Evolutionary conservation across 2,329 filamentous ascomycete genomes (phyloP), one percentile per base, ranked within the genome.

Genomic region (Westerdykella ornata): DNA sequence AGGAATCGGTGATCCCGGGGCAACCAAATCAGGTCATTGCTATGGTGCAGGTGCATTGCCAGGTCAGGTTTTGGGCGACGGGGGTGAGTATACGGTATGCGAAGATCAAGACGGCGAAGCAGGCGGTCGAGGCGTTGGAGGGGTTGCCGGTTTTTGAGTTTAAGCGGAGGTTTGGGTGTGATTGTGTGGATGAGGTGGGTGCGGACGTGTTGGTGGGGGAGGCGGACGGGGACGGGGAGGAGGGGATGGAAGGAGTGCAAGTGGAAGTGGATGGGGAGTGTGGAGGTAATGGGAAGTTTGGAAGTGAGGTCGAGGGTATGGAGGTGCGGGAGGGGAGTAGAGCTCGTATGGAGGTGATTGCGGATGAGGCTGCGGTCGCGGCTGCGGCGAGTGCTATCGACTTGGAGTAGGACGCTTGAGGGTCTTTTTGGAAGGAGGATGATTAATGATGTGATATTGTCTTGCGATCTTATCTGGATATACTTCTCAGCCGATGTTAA

Each of bases 1-100:
- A 73, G 13, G 59, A 65, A 1, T 70, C 70, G 1, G 68, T 78
- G 51, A 63, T 75, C 2, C 58, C 71, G 51, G 69, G 36, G 46
- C 68, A 39, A 57, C 68, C 31, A 56, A 62, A 37, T 47, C 54
- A 62, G 22, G 76, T 89, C 5, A 70, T 86, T 1, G 84, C 83
- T 5, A 87, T 79, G 17, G 74, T 95, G 6, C 73, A 94, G 59
- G 75, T 96, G 12, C 90, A 97, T 57, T 76, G 80, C 11, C 63
- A 74, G 32, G 75, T 88, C 8, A 65, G 86, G n/a, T 77, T 80
- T 1, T 72, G 80, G 47, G 77, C 73, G 1, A 69, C 72, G 28
- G 78, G 78, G 1, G 77, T 73, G 49, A 88, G 81, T 38, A 76
- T 77, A 0, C 74, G 84, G 35, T 85, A 88, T 64, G 88, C 86